A percentile compares a stretch with the other conserved stretches of the same genome.
phyloP scores from a whole-genome alignment of 495 filamentous ascomycete genomes.

The Neurospora pannonica region DNA sequence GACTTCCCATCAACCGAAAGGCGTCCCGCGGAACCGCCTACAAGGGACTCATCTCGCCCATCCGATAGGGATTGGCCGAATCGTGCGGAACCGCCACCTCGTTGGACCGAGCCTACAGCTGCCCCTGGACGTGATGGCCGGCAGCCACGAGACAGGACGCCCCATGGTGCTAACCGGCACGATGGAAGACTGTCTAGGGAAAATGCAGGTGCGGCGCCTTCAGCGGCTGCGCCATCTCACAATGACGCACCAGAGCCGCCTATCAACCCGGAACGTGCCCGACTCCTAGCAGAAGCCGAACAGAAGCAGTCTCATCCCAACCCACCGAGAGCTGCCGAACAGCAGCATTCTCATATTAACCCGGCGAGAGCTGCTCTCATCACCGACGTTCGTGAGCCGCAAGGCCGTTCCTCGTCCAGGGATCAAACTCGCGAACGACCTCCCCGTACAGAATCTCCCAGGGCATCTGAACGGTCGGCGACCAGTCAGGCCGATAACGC shows the following conservation, averaged over 20 bases:
- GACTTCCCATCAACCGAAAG: conserved; percentile 17
- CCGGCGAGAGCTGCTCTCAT: conserved; percentile 51
- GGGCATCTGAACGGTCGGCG: conserved; percentile 30
- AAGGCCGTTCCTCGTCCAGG: conserved; percentile 25
- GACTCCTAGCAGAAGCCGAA: conserved; percentile 29
- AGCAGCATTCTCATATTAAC: conserved; percentile 35
- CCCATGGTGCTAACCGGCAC: conserved; percentile 18
- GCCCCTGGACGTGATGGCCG: conserved; percentile 28
- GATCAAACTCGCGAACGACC: conserved; percentile 32
- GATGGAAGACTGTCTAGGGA: conserved; percentile 28
- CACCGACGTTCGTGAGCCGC: conserved; percentile 24
- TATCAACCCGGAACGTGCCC: conserved; percentile 36
- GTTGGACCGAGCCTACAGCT: conserved; percentile 19
- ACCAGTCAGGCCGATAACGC: conserved; percentile 26
- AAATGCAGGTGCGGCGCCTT: conserved; percentile 13
- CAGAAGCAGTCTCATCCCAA: conserved; percentile 35
- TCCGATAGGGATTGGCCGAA: conserved; percentile 25
- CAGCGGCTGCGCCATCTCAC: conserved; percentile 22
- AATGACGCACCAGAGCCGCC: conserved; percentile 29
- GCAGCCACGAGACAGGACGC: conserved; percentile 23
- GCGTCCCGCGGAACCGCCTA: conserved; percentile 12
- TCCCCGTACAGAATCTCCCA: conserved; percentile 43
- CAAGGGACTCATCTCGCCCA: conserved; percentile 21
- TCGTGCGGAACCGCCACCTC: conserved; percentile 23
- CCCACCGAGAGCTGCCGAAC: conserved; percentile 42